Base-by-base conservation (phyloP, 805 yeast genomes). In the Wickerhamiella sorbophila region DNA sequence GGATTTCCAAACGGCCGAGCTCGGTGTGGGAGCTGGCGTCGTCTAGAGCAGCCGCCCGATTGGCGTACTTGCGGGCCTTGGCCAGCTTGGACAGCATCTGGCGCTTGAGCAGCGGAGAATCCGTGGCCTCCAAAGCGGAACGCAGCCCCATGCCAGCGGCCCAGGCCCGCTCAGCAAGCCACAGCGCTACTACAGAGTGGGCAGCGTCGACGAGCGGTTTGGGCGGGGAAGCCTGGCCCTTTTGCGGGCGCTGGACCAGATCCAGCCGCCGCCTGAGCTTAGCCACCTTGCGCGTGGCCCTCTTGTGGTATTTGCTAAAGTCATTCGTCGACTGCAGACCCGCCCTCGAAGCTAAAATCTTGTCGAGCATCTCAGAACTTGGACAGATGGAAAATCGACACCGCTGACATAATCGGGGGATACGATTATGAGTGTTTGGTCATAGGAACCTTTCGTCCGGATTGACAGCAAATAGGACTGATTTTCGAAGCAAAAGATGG, bases 81-180 rank as follows among this genome's bases (percentile, higher is more conserved):
- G 78, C 83, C 46, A 80, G 70, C 58, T 82, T 81, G 21, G 86
- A 71, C 9, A 67, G 55, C 51, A 80, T 61, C 45, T 77, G 71
- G 20, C 38, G 38, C 21, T 22, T 18, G 18, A 36, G 21, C 19
- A 36, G 15, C 21, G 38, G 31, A 42, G 70, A 70, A 10, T 69
- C 65, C 44, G 71, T 70, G 33, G 74, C 67, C 46, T 74, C 83
- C 46, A 74, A 58, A 38, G 69, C 58, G 9, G 70, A 61, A 45
- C 72, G 72, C 41, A 76, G 66, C 58, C 79, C 86, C 57, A 75
- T 68, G 1, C 87, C 79, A 50, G 70, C 73, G 24, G 84, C 66
- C 55, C 77, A 64, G 50, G 84, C 82, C 55, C 95, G 71, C 59
- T 91, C 97, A 1, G 80, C 76, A n/a, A 71, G 69, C 44, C 75